These are phyloP conservation scores for Pestalotiopsis sp. DNA, from an alignment of 2,329 filamentous ascomycete genomes.

Conservation along the genomic window DNA sequence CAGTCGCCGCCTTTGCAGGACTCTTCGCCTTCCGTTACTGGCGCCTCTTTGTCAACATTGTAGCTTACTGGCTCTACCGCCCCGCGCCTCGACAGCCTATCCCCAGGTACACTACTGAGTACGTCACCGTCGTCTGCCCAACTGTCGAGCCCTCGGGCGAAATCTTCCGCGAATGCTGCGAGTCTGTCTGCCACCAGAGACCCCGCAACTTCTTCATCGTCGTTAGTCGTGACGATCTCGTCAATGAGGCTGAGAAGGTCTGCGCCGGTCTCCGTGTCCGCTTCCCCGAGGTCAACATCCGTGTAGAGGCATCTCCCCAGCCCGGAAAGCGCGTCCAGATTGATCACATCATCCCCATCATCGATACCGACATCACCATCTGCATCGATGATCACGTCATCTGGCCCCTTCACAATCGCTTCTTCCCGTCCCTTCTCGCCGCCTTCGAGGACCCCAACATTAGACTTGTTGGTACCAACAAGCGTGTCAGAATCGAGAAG, in stretches of 20 bases:
- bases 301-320: constrained; percentile 29
- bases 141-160: constrained; percentile 44
- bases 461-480: constrained; percentile 57
- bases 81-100: constrained; percentile 27
- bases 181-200: constrained; percentile 36
- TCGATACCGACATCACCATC: constrained; percentile 43
- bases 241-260: constrained; percentile 14
- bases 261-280: constrained; percentile 13
- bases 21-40: constrained; percentile 47
- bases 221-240: constrained; percentile 33
- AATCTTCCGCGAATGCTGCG: constrained; percentile 42
- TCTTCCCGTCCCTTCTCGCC: constrained; percentile 42
- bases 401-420: constrained; percentile 38
- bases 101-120: constrained; percentile 32
- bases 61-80: constrained; percentile 40
- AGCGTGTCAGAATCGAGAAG: constrained; percentile 39
- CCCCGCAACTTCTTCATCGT: constrained; percentile 44
- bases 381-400: constrained; percentile 55
- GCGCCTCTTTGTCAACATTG: constrained; percentile 42
- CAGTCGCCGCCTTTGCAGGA: neutral
- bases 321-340: constrained; percentile 53
- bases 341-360: constrained; percentile 34
- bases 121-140: constrained; percentile 53
- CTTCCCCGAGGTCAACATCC: constrained; percentile 27
- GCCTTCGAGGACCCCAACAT: constrained; percentile 45